These are phyloP conservation scores for Candida broadrunensis DNA, from an alignment of 805 yeast genomes.

Conservation along the genomic window DNA sequence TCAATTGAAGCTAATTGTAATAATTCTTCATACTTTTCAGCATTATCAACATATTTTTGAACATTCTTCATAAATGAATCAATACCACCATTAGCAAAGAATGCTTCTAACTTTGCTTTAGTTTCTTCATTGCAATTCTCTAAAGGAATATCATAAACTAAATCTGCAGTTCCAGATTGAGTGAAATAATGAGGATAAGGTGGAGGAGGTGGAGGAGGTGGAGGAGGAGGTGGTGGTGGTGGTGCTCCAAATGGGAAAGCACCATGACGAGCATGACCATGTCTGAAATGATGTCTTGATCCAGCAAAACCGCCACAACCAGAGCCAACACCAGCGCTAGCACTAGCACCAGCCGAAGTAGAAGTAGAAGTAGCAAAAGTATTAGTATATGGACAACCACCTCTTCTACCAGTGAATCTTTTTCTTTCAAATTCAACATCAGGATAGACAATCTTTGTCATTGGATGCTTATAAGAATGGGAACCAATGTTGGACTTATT, in stretches of 20 bases:
- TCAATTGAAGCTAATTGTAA: conserved; percentile 10
- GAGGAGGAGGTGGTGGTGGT: not conserved
- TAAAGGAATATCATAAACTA: conserved; percentile 23
- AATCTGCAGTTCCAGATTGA: conserved; percentile 8
- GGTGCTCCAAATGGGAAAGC: too few species aligned
- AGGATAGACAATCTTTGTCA: conserved; percentile 25
- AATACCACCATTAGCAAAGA: conserved; percentile 13
- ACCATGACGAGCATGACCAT: not conserved
- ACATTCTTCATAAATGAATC: conserved; percentile 14
- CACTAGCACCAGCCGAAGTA: not conserved
- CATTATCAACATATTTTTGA: conserved; percentile 13
- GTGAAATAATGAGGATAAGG: too few species aligned
- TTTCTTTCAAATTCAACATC: conserved; percentile 1
- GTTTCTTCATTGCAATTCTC: conserved; percentile 14
- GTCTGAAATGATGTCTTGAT: not conserved
- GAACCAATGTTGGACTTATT: conserved; percentile 10
- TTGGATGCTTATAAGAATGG: conserved; percentile 26
- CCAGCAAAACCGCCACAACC: not conserved
- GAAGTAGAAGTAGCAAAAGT: not conserved
- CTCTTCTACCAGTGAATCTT: not conserved
- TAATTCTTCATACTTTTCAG: conserved; percentile 23
- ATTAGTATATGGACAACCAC: not conserved
- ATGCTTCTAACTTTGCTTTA: conserved; percentile 12
- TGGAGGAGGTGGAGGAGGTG: not conserved
- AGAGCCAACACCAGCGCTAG: not conserved